Conservation (phyloP, 2,329 filamentous ascomycete species). For the Cytospora schulzeri region DNA sequence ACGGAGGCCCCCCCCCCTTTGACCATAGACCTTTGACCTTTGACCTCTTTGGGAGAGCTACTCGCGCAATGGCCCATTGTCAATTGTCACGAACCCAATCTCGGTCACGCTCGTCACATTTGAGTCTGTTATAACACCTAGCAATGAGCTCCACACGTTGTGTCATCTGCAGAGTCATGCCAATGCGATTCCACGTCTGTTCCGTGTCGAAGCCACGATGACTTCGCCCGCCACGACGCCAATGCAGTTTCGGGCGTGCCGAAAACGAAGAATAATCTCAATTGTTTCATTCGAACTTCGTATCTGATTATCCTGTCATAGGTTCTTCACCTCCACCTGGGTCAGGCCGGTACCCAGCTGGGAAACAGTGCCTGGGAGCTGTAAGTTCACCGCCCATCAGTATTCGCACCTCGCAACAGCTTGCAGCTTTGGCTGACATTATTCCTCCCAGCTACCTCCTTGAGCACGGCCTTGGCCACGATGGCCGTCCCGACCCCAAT, state of each 20-base stretch:
- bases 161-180: neutral
- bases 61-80: slow-evolving; percentile 9
- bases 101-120: slow-evolving; percentile 4
- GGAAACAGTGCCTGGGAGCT: slow-evolving; percentile 77
- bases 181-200: neutral
- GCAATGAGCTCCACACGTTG: neutral
- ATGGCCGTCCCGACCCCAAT: slow-evolving; percentile 66
- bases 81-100: slow-evolving; percentile 13
- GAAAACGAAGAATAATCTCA: neutral
- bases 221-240: neutral
- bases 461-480: slow-evolving; percentile 68
- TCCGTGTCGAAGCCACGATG: neutral
- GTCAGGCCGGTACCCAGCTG: slow-evolving; percentile 73
- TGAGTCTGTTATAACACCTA: neutral
- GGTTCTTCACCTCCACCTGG: slow-evolving; percentile 66
- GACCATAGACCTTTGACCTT: neutral
- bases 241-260: neutral
- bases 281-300: neutral
- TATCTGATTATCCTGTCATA: slow-evolving; percentile 34
- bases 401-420: slow-evolving; percentile 10
- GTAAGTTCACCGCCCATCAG: slow-evolving; percentile 51
- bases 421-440: slow-evolving; percentile 32
- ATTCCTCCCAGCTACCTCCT: slow-evolving; percentile 63
- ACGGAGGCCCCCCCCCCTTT: slow-evolving; percentile 5
- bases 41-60: slow-evolving; percentile 13